phyloP scores from a whole-genome alignment of 495 filamentous ascomycete genomes.

The Annulohypoxylon bovei region DNA sequence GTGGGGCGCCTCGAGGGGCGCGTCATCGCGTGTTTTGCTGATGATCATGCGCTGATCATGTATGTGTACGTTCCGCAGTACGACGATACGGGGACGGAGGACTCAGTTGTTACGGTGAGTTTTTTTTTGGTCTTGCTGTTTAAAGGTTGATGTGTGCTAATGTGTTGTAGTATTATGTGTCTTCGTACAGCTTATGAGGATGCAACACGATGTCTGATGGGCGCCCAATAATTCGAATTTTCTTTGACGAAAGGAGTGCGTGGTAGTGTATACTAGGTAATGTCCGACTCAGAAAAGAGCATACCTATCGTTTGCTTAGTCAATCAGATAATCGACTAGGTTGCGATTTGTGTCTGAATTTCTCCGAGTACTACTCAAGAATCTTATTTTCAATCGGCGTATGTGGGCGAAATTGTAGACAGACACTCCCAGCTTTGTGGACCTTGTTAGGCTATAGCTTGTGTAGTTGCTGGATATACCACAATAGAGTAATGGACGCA shows the following conservation, averaged over 20 bases:
- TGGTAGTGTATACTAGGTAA: too few relatives aligned
- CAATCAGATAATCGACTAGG: too few relatives aligned
- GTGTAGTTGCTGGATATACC: slow-evolving; percentile 14
- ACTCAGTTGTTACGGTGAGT: slow-evolving; percentile 82
- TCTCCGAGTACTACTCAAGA: neutral
- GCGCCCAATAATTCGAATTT: neutral
- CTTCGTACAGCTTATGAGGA: slow-evolving; percentile 42
- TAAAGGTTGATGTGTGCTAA: neutral
- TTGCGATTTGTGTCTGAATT: neutral
- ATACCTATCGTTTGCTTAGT: too few relatives aligned
- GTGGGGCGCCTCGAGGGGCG: slow-evolving; percentile 87
- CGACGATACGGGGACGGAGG: slow-evolving; percentile 71
- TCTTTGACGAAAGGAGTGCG: too few relatives aligned
- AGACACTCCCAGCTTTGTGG: neutral
- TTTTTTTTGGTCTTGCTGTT: neutral
- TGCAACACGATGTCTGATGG: neutral
- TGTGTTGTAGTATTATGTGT: slow-evolving; percentile 47
- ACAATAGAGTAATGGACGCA: slow-evolving; percentile 8
- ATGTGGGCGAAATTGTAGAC: neutral
- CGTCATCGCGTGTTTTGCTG: slow-evolving; percentile 86
- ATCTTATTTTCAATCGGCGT: neutral
- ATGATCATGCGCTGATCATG: slow-evolving; percentile 85
- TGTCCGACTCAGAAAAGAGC: too few relatives aligned
- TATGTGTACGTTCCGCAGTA: slow-evolving; percentile 88
- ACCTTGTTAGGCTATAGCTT: neutral